Base-by-base conservation (phyloP, 2,329 filamentous ascomycete genomes). In the Stagonosporopsis chrysanthemi region DNA sequence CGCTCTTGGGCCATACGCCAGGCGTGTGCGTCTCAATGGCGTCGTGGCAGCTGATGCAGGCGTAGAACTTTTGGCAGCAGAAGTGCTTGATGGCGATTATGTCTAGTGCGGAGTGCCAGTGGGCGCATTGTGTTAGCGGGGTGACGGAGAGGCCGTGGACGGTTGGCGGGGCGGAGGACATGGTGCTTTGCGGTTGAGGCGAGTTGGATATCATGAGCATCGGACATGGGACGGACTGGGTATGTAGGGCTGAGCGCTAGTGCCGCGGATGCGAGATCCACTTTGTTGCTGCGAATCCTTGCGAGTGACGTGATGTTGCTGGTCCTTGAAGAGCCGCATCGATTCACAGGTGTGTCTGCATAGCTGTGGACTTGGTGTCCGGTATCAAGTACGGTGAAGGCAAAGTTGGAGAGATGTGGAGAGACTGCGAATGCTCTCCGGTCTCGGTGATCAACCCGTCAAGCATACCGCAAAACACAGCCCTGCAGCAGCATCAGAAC, bases 1-100 rank as follows among this genome's bases (percentile, higher is more conserved):
- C 44, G 6, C 49, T 41, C 3, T 11, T 49, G 0, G 62, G 65
- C 73, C 74, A 76, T 0, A 69, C 49, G 1, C 22, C 60, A 6
- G 70, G 58, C 6, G 24, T 38, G 49, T 75, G 74, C 2, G 63
- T 46, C 45, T 75, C 72, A 12, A 61, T 45, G 9, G 57, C 63
- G 41, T 73, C 62, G 51, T 76, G 74, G 29, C 74, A 76, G 42
- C 57, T 67, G 26, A 75, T 73, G 60, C 74, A 76, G 6, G 73
- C 73, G 60, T 75, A 76, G 60, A 75, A 76, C 47, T 71, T 74
- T 15, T 62, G 49, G 63, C 74, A 76, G 63, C 74, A 76, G 43
- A 62, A 62, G 47, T 75, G 72, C 38, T 75, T 71, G 56, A 76
- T 75, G 52, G 74, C 72, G 54, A 76, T 73, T 56, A 75, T 73